Evolutionary conservation across 352 stramenopile species (phyloP), one percentile per base, ranked within the genome.

Genomic region (Phytophthora pini): DNA sequence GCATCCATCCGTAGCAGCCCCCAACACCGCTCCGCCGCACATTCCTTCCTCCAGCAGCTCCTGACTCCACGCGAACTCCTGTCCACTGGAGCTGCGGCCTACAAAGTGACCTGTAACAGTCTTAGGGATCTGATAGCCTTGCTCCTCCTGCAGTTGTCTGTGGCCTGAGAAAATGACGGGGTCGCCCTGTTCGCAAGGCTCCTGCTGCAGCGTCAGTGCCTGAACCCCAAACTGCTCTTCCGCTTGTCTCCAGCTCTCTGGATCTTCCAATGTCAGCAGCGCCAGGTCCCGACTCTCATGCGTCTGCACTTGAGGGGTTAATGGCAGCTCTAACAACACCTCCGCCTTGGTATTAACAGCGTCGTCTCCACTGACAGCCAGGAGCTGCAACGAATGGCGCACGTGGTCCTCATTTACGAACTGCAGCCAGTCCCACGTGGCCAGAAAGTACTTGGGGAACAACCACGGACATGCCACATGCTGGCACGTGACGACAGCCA

Each of bases 371-470:
- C 59, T 32, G 10, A 70, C 29, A 15, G 47, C 55, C 39, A 91
- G 74, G 32, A 93, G 46, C 54, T 90, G 74, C 47, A 95, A 70
- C 58, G 81, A 90, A 51, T 93, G 81, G 32, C 77, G 70, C 39
- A 93, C 79, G 32, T 90, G 88, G 47, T 84, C 74, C 56, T 93
- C 83, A 65, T 76, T 87, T 56, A 95, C 84, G 66, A 88, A 81
- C 68, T 95, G 83, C 49, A 95, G 80, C 87, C 84, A 95, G 59
- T 89, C 74, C 84, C 84, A 93, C 62, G 86, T 90, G 51, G 90
- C 72, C 10, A 59, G 27, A 58, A 93, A 95, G 64, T 95, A 93
- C 45, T 73, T 74, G 11, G 83, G 83, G 68, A 92, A 93, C 4
- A 82, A 68, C 87, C 87, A 93, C 38, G 84, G 87, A 73, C 84